These are phyloP conservation scores for Rhodotorula sp. DNA, from an alignment of 1,284 basidiomycete genomes.

Conservation along the genomic window DNA sequence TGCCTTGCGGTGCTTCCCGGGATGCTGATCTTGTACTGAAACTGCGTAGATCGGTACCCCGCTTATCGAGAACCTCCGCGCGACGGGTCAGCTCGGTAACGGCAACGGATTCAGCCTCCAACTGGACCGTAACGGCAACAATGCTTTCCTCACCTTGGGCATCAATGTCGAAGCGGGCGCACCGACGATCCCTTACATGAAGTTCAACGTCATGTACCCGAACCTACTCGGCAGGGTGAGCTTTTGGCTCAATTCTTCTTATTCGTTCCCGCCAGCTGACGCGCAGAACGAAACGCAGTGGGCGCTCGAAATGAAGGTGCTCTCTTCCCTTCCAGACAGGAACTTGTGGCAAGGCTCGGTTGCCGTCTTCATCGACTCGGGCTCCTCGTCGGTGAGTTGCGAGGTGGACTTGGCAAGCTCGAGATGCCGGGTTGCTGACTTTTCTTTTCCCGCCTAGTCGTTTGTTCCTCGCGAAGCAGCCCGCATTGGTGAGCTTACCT, in stretches of 20 bases:
- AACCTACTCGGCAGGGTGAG: background rate
- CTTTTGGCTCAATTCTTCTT: no score
- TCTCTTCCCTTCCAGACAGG: background rate
- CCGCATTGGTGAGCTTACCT: background rate
- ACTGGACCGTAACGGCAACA: background rate
- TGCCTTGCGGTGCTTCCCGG: no score
- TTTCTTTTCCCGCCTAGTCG: background rate
- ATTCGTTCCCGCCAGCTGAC: no score
- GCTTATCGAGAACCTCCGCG: constrained; percentile 2
- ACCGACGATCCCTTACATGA: no score
- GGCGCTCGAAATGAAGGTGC: background rate
- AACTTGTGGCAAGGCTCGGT: background rate
- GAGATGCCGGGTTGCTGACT: no score
- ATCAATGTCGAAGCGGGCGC: no score
- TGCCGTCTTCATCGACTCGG: constrained; percentile 6
- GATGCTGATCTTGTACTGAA: no score
- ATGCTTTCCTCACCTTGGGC: background rate
- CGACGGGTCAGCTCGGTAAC: background rate
- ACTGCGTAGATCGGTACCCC: background rate
- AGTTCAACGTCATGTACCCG: background rate
- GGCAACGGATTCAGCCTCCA: background rate
- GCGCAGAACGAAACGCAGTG: background rate
- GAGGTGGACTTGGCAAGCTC: no score
- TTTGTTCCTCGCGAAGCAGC: background rate
- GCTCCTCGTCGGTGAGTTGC: background rate